phyloP scores from a whole-genome alignment of 1,139 yeast genomes.

The Hemisphaericaspora xylofermentans region DNA sequence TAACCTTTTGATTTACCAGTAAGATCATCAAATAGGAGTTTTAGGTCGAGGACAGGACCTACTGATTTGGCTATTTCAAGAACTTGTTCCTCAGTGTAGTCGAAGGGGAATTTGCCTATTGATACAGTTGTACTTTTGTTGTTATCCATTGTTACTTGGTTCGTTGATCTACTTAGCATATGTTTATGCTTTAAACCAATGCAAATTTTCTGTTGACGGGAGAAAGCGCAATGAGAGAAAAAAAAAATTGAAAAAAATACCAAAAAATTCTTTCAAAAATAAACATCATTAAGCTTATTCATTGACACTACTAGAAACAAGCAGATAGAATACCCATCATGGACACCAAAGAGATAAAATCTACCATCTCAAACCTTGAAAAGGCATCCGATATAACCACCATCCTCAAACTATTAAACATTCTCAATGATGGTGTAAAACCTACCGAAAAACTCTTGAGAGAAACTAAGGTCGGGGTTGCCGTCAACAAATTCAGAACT shows the following conservation, averaged over 20 bases:
- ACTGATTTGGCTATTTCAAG: conserved; percentile 73
- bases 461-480: conserved; percentile 97
- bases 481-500: conserved; percentile 83
- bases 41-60: conserved; percentile 81
- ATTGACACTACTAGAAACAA: neutral
- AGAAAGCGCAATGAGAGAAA: no score
- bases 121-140: conserved; percentile 28
- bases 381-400: conserved; percentile 69
- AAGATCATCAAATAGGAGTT: conserved; percentile 78
- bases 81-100: conserved; percentile 84
- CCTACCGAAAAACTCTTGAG: conserved; percentile 85
- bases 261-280: no score
- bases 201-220: no score
- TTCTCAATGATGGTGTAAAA: conserved; percentile 67
- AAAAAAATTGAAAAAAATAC: no score
- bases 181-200: no score
- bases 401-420: conserved; percentile 63
- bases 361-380: conserved; percentile 70
- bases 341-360: conserved; percentile 75
- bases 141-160: conserved; percentile 16
- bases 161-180: neutral
- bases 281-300: no score
- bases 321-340: conserved; percentile 31
- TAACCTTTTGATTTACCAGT: conserved; percentile 92
- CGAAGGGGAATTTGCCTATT: conserved; percentile 40